These are phyloP conservation scores for Phellinidium pouzarii DNA, from an alignment of 1,284 basidiomycete genomes.

Conservation along the genomic window DNA sequence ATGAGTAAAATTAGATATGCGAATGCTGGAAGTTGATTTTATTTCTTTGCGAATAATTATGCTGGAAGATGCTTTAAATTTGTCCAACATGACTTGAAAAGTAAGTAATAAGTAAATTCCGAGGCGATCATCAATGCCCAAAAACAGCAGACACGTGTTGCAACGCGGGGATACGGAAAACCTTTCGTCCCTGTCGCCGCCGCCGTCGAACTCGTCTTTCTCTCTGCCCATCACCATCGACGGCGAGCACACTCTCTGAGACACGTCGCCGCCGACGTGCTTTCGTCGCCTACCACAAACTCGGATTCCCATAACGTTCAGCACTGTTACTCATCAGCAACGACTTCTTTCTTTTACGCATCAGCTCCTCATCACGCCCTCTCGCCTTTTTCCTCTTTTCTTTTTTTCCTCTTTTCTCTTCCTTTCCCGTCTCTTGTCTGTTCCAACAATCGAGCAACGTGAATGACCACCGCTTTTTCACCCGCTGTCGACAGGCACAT, in stretches of 20 bases:
- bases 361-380: neutral
- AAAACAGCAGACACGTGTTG: neutral
- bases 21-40: no score
- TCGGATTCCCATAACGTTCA: neutral
- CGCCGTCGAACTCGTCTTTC: neutral
- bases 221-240: neutral
- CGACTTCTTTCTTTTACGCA: constrained; percentile 1
- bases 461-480: constrained; percentile 7
- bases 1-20: no score
- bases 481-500: constrained; percentile 3
- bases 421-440: neutral
- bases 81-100: no score
- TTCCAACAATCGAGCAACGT: neutral
- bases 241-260: neutral
- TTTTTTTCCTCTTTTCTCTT: neutral
- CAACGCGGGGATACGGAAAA: neutral
- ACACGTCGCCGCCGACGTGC: no score
- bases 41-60: no score
- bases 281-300: neutral
- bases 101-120: no score
- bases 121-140: neutral
- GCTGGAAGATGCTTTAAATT: no score
- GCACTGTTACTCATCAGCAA: neutral
- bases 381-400: neutral
- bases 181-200: neutral